A percentile compares a stretch with the other conserved stretches of the same genome.
These are phyloP conservation scores for Plasmodium ovale DNA, from an alignment of 169 alveolate genomes.

Conservation along the genomic window DNA sequence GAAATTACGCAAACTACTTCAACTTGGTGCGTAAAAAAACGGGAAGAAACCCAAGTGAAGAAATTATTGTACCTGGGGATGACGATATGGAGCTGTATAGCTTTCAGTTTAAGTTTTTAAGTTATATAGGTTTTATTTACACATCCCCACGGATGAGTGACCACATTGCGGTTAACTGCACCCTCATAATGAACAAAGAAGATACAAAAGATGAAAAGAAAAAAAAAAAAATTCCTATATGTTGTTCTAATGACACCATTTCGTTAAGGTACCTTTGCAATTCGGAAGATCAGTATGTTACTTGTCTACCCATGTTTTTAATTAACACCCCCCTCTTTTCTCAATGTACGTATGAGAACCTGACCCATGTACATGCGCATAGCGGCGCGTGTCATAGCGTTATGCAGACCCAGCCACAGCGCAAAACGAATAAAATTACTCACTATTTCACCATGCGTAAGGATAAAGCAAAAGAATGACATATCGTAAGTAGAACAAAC, in stretches of 20 bases:
- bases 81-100: conserved; percentile 32
- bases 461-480: background rate
- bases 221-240: conserved; percentile 7
- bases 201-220: background rate
- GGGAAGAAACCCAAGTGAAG: background rate
- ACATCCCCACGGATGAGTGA: conserved; percentile 66
- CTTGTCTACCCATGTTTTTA: conserved; percentile 22
- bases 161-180: conserved; percentile 71
- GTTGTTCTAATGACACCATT: conserved; percentile 26
- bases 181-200: background rate
- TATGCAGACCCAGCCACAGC: conserved; percentile 37
- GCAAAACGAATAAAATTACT: conserved; percentile 55
- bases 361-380: conserved; percentile 30
- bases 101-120: conserved; percentile 45
- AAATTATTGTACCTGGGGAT: background rate
- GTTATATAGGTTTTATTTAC: conserved; percentile 72
- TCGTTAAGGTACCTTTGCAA: conserved; percentile 10
- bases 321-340: conserved; percentile 32
- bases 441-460: conserved; percentile 29
- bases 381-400: conserved; percentile 13
- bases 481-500: too few relatives aligned
- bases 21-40: conserved; percentile 12
- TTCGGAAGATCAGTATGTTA: conserved; percentile 13
- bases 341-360: background rate
- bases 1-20: conserved; percentile 55